Base-by-base conservation (phyloP, 2,329 filamentous ascomycete genomes). In the Aureobasidium sp. region DNA sequence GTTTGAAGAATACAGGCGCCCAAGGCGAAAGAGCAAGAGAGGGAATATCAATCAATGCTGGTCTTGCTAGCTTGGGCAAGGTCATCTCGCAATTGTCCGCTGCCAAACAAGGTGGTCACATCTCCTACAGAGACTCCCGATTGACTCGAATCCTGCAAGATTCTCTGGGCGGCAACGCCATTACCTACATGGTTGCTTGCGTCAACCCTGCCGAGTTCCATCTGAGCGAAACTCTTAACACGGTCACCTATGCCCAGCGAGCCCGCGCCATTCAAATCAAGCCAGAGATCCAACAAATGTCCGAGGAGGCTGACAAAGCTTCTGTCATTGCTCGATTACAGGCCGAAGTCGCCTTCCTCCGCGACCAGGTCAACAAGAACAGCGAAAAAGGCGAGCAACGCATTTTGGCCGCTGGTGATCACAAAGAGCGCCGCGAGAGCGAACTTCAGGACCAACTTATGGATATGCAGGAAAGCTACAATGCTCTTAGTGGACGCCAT, bases 161-260 rank as follows among this genome's bases (percentile, higher is more conserved):
- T 70, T 98, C 93, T 0, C 78, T 98, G 4, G 93, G 93, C 54
- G 93, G 93, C 4, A 97, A 95, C 66, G 93, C 93, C 30, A 95
- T 96, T 66, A 98, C 93, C 0, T 98, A 97, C 72, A 97, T 98
- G 93, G 93, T 98, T 71, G 93, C 93, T 7, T 98, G 93, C 71
- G 90, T 98, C 25, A 98, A 91, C 1, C 91, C 90, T 0, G 89
- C 91, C 12, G 90, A 96, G 67, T 98, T 98, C 66, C 93, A 98
- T 68, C 76, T 98, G 39, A 97, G 90, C 71, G 93, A 98, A 71
- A 97, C 94, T 0, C 75, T 98, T 55, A 98, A 98, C 68, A 98
- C 93, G 0, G 88, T 98, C 14, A 68, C 96, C 68, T 98, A 98
- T 70, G 93, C 93, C 6, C 93, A 97, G 72, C 83, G 93, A 59